Base-by-base conservation (phyloP, 2,329 filamentous ascomycete species). In the Alternaria ventricosa region DNA sequence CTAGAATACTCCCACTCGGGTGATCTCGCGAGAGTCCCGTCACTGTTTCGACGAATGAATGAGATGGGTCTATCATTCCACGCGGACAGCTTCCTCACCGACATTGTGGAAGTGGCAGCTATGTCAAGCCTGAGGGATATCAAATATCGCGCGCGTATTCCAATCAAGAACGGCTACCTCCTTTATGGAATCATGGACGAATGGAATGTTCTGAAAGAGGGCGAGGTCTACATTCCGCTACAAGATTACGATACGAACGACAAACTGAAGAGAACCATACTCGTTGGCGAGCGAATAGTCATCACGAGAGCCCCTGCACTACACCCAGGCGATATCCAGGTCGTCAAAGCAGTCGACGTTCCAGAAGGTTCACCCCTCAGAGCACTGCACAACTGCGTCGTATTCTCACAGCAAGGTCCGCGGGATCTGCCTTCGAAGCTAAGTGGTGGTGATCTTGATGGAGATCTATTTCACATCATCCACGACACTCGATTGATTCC, bases 171-270 rank as follows among this genome's bases (percentile, higher is more conserved):
- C 15, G 93, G 92, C 0, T 86, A 90, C n/a, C 94, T 92, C 0
- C 83, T 96, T 0, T 94, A 93, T 69, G 93, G 93, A 0, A 85
- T 96, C 55, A 92, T 96, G 87, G 93, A 97, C 65, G 93, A 96
- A 77, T 93, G 91, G 0, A 88, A 87, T 0, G 87, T 85, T 36
- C 82, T 97, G 0, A 67, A 85, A 10, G 89, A 92, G 72, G 86
- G 87, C 1, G 83, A 96, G 66, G 86, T 95, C 0, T 94, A 89
- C 69, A 86, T 92, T 57, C 86, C 87, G 0, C 88, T 86, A 41
- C 83, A 88, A 49, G 82, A 63, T 50, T 71, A 79, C 13, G 71
- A 79, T 18, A 71, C 72, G 1, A 56, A 63, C n/a, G 71, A 69
- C 2, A 61, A 64, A 8, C 22, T 50, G 33, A 63, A 67, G 33